Conservation (phyloP, 1,284 basidiomycete genomes). For the Gymnopus androsaceus region DNA sequence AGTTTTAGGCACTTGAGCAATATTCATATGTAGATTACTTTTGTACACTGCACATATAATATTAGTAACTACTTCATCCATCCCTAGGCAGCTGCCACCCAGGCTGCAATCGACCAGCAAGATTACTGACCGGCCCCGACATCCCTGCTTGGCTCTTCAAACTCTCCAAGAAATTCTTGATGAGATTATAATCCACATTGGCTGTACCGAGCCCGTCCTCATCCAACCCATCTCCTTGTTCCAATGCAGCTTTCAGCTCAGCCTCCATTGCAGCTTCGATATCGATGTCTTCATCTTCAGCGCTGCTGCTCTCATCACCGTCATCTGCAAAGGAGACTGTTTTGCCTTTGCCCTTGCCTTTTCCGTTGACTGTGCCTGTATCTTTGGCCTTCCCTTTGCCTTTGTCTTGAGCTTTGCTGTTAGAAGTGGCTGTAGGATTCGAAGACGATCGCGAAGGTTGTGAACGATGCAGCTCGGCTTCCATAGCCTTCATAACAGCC, state of each 20-base stretch:
- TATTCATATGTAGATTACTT: too few species aligned
- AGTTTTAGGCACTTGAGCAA: too few species aligned
- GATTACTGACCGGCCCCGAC: slow-evolving; percentile 85
- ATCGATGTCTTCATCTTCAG: slow-evolving; percentile 58
- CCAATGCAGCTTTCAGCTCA: slow-evolving; percentile 72
- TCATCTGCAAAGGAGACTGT: slow-evolving; percentile 30
- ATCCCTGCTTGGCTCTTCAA: slow-evolving; percentile 87
- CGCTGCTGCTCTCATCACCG: too few species aligned
- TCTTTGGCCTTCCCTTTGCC: slow-evolving; percentile 33
- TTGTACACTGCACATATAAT: not conserved
- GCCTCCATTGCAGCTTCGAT: slow-evolving; percentile 84
- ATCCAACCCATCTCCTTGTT: slow-evolving; percentile 54
- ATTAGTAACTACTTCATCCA: slow-evolving; percentile 24
- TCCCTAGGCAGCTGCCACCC: slow-evolving; percentile 75
- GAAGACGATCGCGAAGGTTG: slow-evolving; percentile 22
- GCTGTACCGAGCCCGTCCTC: slow-evolving; percentile 40
- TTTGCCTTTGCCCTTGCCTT: slow-evolving; percentile 29
- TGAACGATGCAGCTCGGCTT: slow-evolving; percentile 68
- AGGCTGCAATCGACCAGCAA: slow-evolving; percentile 80
- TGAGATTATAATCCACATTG: slow-evolving; percentile 81
- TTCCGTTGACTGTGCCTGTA: slow-evolving; percentile 36
- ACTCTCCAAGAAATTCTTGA: slow-evolving; percentile 94
- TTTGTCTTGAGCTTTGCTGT: slow-evolving; percentile 26
- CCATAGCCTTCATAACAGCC: slow-evolving; percentile 93
- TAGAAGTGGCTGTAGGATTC: slow-evolving; percentile 9